A percentile compares a stretch with the other conserved stretches of the same genome.
Conservation (phyloP, 2,329 filamentous ascomycete species). For the Ceratocystis destructans region DNA sequence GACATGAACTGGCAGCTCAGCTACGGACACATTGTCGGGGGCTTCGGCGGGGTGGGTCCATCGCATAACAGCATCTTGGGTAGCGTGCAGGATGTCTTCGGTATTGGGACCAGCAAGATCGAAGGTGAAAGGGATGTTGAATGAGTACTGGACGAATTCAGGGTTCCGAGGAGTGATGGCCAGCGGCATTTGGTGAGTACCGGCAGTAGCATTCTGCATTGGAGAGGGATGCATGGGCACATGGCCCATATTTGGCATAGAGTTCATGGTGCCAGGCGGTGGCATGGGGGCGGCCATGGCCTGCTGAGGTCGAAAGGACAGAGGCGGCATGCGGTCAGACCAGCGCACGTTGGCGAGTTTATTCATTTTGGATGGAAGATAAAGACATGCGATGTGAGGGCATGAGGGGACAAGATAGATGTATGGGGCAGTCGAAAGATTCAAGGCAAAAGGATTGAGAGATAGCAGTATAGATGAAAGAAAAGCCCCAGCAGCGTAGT, state of each 20-base stretch:
- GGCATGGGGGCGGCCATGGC: constrained; percentile 13
- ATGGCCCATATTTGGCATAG: constrained; percentile 17
- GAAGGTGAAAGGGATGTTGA: constrained; percentile 93
- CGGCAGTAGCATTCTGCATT: constrained; percentile 13
- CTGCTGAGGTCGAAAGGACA: constrained; percentile 16
- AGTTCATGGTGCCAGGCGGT: constrained; percentile 11
- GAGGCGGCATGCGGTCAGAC: constrained; percentile 46
- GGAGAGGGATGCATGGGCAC: constrained; percentile 34
- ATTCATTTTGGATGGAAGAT: constrained; percentile 42
- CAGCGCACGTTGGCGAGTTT: constrained; percentile 60
- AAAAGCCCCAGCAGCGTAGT: too few relatives aligned
- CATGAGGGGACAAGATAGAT: neutral
- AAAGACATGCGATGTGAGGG: constrained; percentile 15
- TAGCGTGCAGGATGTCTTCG: constrained; percentile 90
- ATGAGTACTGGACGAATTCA: constrained; percentile 60
- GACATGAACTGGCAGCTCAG: constrained; percentile 83
- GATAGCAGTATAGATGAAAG: constrained; percentile 1
- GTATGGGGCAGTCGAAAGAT: neutral
- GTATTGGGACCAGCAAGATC: constrained; percentile 84
- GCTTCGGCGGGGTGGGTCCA: constrained; percentile 90
- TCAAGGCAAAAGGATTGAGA: neutral
- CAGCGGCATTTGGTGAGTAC: constrained; percentile 16
- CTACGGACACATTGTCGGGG: constrained; percentile 67
- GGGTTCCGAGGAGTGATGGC: constrained; percentile 12
- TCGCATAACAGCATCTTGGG: constrained; percentile 68